phyloP scores from a whole-genome alignment of 768 basidiomycete species.

The Phanerodontia chrysosporium region DNA sequence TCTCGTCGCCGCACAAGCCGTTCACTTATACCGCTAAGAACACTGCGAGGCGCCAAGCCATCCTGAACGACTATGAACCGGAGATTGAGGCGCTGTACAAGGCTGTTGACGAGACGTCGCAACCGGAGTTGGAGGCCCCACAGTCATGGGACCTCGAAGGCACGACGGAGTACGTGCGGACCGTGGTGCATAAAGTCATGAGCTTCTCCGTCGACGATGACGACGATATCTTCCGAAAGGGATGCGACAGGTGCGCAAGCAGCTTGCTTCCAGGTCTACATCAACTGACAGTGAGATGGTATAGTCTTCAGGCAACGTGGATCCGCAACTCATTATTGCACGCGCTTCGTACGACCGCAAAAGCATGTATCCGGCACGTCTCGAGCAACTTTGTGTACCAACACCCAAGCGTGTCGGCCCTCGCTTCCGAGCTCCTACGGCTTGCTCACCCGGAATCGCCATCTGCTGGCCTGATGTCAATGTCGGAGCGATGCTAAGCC shows the following conservation, averaged over 20 bases:
- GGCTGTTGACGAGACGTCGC: slow-evolving; percentile 22
- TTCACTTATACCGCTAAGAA: slow-evolving; percentile 41
- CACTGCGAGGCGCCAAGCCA: slow-evolving; percentile 32
- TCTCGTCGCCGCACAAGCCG: slow-evolving; percentile 35
- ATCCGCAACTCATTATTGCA: slow-evolving; percentile 37
- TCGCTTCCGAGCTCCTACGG: background rate
- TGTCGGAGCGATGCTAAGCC: background rate
- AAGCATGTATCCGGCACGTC: slow-evolving; percentile 18
- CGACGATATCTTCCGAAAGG: slow-evolving; percentile 36
- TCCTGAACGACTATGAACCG: slow-evolving; percentile 32
- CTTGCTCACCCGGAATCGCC: background rate
- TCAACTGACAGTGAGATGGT: no score
- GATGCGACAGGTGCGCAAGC: slow-evolving; percentile 34
- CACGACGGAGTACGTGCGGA: slow-evolving; percentile 28
- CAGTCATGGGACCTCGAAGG: slow-evolving; percentile 19
- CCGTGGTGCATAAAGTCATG: slow-evolving; percentile 33
- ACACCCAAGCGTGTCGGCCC: slow-evolving; percentile 18
- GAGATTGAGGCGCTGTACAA: slow-evolving; percentile 38
- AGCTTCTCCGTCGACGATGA: slow-evolving; percentile 22
- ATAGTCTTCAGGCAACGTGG: slow-evolving; percentile 38
- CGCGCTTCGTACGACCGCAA: slow-evolving; percentile 25
- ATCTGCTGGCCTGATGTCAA: background rate
- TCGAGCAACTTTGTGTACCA: slow-evolving; percentile 33
- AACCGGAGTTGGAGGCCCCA: no score
- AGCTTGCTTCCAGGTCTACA: background rate